Evolutionary conservation across 2,329 filamentous ascomycete genomes (phyloP).

Genomic region (Penicillium sp.): DNA sequence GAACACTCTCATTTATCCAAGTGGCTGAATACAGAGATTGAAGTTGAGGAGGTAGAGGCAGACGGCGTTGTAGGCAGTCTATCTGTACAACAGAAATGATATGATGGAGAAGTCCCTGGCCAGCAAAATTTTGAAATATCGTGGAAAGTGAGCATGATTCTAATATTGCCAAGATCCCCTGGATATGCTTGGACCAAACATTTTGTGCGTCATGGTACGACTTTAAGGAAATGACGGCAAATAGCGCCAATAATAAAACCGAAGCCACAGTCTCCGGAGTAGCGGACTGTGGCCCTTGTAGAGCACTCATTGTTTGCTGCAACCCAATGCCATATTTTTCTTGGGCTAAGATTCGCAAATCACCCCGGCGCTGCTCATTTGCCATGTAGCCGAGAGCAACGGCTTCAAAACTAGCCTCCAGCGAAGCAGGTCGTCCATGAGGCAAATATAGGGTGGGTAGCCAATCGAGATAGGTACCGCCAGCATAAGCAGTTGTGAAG

Average conservation of each 20-base stretch:
- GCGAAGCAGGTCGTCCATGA: background rate
- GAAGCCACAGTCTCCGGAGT: background rate
- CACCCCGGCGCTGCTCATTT: background rate
- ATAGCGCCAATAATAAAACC: conserved; percentile 1
- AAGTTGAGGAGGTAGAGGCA: background rate
- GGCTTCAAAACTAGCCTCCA: conserved; percentile 1
- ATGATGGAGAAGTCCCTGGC: conserved; percentile 5
- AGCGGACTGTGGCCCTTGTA: background rate
- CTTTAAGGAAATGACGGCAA: background rate
- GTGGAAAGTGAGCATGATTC: background rate
- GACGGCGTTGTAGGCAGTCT: background rate
- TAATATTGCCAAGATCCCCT: background rate
- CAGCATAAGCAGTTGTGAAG: conserved; percentile 1
- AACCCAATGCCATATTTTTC: conserved; percentile 1
- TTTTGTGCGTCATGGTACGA: background rate
- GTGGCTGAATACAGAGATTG: background rate
- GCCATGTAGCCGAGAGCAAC: conserved; percentile 2
- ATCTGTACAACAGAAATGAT: conserved; percentile 5
- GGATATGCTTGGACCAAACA: conserved; percentile 2
- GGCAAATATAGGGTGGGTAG: background rate
- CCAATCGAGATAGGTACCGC: conserved; percentile 3
- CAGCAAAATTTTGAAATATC: background rate
- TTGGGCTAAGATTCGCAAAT: background rate
- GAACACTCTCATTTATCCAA: background rate
- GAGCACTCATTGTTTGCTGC: background rate